Percentiles rank a stretch among this genome's conserved stretches.
Conservation (phyloP, 805 yeast species). For the Yarrowia bubula region DNA sequence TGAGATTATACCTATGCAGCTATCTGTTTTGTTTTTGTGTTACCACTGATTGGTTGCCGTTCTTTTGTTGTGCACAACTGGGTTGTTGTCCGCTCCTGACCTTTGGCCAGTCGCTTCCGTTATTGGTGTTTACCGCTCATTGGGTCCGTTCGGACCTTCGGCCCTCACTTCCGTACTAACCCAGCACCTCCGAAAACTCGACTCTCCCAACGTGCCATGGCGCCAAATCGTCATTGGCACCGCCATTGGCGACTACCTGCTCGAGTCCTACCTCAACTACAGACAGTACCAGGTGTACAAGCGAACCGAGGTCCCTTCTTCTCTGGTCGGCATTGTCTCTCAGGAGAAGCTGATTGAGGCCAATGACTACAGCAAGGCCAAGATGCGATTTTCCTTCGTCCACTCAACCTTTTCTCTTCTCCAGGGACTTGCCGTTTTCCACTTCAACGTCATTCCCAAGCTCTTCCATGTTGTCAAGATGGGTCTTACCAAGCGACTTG, state of each 20-base stretch:
- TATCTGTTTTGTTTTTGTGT: no score
- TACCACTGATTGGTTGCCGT: no score
- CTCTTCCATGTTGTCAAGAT: constrained; percentile 55
- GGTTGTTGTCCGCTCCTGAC: no score
- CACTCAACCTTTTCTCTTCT: constrained; percentile 51
- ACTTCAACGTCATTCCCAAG: constrained; percentile 62
- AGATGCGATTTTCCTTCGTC: constrained; percentile 65
- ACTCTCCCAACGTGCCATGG: constrained; percentile 75
- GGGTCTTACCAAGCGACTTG: constrained; percentile 32
- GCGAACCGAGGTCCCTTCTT: constrained; percentile 59
- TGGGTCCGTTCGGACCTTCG: neutral
- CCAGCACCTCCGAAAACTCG: constrained; percentile 43
- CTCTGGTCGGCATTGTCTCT: constrained; percentile 66
- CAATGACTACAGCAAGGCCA: constrained; percentile 75
- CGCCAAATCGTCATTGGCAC: constrained; percentile 70
- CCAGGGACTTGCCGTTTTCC: constrained; percentile 57
- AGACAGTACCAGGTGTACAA: constrained; percentile 74
- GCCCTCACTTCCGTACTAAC: neutral
- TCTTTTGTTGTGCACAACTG: no score
- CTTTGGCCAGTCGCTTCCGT: no score
- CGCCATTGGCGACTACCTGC: constrained; percentile 68
- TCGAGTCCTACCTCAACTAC: constrained; percentile 68
- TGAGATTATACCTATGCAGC: no score
- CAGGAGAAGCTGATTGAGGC: constrained; percentile 73
- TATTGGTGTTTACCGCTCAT: no score